These are phyloP conservation scores for Salix koriyanagi DNA, from an alignment of 345 rosid species.

Conservation along the genomic window DNA sequence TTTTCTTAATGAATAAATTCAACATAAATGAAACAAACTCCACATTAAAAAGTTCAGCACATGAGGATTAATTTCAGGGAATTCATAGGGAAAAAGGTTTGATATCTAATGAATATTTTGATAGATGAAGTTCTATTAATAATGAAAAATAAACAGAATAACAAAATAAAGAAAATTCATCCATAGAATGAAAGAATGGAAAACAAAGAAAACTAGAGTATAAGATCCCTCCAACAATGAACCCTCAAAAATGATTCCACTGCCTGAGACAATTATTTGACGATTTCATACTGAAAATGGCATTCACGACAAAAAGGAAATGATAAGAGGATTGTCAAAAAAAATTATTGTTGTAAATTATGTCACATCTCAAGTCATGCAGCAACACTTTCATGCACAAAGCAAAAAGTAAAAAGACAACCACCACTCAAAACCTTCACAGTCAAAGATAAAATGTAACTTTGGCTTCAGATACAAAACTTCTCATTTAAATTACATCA, in stretches of 20 bases:
- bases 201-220: not conserved
- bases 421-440: not conserved
- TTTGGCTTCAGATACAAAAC: not conserved
- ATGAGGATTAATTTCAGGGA: not conserved
- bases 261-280: not conserved
- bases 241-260: not conserved
- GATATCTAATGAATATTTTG: not conserved
- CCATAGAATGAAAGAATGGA: not conserved
- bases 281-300: not conserved
- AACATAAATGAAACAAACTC: not conserved
- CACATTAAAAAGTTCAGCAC: not conserved
- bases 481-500: not conserved
- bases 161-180: not conserved
- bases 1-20: not conserved
- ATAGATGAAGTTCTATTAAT: not conserved
- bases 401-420: not conserved
- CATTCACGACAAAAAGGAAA: not conserved
- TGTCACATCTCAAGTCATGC: not conserved
- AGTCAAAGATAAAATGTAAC: not conserved
- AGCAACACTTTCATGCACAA: not conserved
- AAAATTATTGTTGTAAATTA: not conserved
- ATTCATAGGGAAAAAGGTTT: not conserved
- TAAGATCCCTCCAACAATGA: not conserved
- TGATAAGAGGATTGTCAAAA: not conserved
- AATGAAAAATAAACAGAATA: not conserved